Conservation (phyloP, 2,329 filamentous ascomycete genomes). For the Diaporthe ampelina region DNA sequence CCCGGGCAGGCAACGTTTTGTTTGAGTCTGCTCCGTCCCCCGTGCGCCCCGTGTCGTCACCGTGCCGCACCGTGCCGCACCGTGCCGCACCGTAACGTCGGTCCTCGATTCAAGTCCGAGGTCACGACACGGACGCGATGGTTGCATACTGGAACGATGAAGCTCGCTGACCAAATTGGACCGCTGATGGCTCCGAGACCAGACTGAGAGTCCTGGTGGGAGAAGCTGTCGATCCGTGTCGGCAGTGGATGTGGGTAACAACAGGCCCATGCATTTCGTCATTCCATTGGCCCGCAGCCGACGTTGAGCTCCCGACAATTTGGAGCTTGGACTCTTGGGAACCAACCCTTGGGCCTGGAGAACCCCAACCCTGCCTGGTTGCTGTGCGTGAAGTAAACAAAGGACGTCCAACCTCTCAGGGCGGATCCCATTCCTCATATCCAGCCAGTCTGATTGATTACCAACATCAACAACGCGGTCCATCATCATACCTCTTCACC, state of each 20-base stretch:
- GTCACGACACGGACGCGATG: background rate
- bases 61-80: background rate
- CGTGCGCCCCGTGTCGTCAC: conserved; percentile 10
- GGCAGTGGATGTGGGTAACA: background rate
- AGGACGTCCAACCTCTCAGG: background rate
- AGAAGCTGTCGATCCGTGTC: background rate
- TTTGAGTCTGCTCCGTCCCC: conserved; percentile 7
- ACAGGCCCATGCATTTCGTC: background rate
- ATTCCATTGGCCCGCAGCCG: conserved; percentile 31
- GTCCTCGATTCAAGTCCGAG: background rate
- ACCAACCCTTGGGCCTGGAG: conserved; percentile 10
- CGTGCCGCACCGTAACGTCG: conserved; percentile 7
- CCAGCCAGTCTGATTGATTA: background rate
- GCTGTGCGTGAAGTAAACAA: conserved; percentile 24
- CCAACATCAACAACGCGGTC: conserved; percentile 12
- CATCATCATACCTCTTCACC: background rate
- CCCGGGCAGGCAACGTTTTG: conserved; percentile 21
- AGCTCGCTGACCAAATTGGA: background rate
- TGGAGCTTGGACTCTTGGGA: conserved; percentile 21
- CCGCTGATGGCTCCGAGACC: too few relatives aligned
- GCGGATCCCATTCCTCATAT: background rate
- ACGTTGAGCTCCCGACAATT: conserved; percentile 12
- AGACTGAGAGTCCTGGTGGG: background rate
- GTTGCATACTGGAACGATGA: background rate
- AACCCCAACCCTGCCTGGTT: conserved; percentile 29